Base-by-base conservation (phyloP, 192 early-diverging fungal species). In the Coemansia sp. region DNA sequence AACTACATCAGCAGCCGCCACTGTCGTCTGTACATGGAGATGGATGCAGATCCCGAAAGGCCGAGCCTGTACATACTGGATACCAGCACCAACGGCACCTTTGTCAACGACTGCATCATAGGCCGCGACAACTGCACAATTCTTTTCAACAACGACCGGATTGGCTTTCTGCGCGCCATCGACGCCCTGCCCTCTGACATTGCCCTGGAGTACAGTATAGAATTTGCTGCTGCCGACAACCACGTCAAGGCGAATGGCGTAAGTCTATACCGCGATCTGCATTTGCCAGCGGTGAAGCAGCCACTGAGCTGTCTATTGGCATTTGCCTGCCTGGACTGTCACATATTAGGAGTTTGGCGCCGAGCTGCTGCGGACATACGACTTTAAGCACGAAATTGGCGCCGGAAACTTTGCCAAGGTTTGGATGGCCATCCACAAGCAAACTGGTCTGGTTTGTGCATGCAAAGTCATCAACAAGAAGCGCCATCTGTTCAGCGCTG, bases 341-440 rank as follows among this genome's bases (percentile, higher is more conserved):
- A 3, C 7, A 19, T 12, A 36, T 23, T 61, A 53, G 58, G 46
- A 55, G 1, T 54, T 69, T 46, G 51, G 34, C 19, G 16, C 42
- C 7, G 53, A 59, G 10, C 35, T 76, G 20, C 43, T 64, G 36
- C 51, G 52, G n/a, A 29, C 37, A 10, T 76, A 70, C 27, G 74
- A 76, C 29, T 56, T 76, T 25, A 76, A 76, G 52, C 60, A 46
- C 43, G 61, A 60, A 18, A 47, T 75, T 10, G 73, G 73, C 9
- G 38, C 64, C 4, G 74, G 74, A 2, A 70, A 70, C 48, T 76
- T 76, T 67, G 67, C 74, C 38, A 69, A 63, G 34, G 74, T 76
- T 30, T 65, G 62, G 62, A 40, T 70, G 22, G 51, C 63, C 20
- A 63, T 76, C 25, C 61, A 70, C 47, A 76, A 76, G 48, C 54